These are phyloP conservation scores for Quercus agrifolia DNA, from an alignment of 306 rosid genomes.

Conservation along the genomic window DNA sequence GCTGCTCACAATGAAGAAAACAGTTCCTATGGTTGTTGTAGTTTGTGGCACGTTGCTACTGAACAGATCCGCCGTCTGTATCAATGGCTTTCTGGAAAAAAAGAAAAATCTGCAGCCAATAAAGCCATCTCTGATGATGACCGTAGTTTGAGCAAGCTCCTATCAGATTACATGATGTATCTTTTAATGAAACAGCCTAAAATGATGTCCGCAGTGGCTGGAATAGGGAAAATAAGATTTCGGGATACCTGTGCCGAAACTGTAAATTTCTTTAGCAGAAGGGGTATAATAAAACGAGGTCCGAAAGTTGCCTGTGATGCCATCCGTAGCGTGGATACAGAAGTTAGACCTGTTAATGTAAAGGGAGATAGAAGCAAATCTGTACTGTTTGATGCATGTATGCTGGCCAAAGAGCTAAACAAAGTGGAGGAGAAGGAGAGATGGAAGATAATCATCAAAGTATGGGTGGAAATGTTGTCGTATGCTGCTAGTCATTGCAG, in stretches of 20 bases:
- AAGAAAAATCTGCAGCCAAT: too few species aligned
- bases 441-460: constrained; percentile 18
- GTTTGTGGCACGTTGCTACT: too few species aligned
- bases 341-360: neutral
- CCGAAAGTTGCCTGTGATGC: rapidly evolving
- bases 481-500: constrained; percentile 18
- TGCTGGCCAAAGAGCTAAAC: neutral
- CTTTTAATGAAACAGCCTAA: neutral
- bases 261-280: neutral
- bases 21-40: too few species aligned
- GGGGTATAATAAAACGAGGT: too few species aligned
- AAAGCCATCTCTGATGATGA: too few species aligned
- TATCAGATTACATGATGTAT: constrained; percentile 15
- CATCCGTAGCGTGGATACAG: neutral
- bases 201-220: neutral
- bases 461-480: constrained; percentile 36
- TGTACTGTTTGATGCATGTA: constrained; percentile 5
- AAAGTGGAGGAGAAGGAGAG: neutral
- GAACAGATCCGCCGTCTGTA: too few species aligned
- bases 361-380: constrained; percentile 22
- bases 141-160: neutral
- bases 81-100: too few species aligned
- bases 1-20: too few species aligned
- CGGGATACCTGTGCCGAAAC: too few species aligned
- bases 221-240: neutral